Evolutionary conservation across 2,329 filamentous ascomycete species (phyloP).

Genomic region (Alternaria novae-zelandiae): DNA sequence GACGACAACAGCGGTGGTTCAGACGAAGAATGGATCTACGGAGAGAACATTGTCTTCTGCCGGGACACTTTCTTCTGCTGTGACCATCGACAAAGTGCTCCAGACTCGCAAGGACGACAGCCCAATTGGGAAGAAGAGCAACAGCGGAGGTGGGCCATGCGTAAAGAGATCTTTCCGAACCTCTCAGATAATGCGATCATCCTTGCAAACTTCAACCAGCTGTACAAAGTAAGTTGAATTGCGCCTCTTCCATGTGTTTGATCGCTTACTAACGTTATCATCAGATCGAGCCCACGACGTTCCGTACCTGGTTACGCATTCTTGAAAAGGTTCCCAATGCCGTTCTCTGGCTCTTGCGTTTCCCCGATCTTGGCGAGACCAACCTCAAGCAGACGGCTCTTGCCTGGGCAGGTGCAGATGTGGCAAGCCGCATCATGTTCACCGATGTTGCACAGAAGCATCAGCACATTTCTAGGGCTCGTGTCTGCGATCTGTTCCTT

Average conservation of each 20-base stretch:
- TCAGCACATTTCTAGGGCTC: conserved; percentile 88
- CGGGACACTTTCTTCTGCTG: conserved; percentile 98
- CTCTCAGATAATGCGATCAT: conserved; percentile 86
- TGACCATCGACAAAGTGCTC: conserved; percentile 90
- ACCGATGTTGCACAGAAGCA: conserved; percentile 97
- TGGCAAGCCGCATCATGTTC: conserved; percentile 87
- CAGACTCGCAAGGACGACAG: conserved; percentile 67
- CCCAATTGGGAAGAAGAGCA: conserved; percentile 87
- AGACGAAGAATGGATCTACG: conserved; percentile 87
- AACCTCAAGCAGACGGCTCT: conserved; percentile 82
- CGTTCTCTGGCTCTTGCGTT: conserved; percentile 93
- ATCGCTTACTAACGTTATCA: conserved; percentile 17
- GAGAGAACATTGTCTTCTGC: conserved; percentile 95
- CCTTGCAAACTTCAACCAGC: conserved; percentile 96
- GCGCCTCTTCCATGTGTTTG: background rate
- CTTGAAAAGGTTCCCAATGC: conserved; percentile 84
- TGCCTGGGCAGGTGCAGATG: conserved; percentile 82
- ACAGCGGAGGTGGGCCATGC: conserved; percentile 84
- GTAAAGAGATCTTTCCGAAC: conserved; percentile 86
- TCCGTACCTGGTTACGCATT: conserved; percentile 94
- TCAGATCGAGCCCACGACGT: conserved; percentile 95
- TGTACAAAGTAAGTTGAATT: conserved; percentile 80
- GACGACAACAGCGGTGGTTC: conserved; percentile 72
- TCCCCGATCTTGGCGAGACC: conserved; percentile 88
- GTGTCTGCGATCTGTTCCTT: conserved; percentile 91